These are phyloP conservation scores for Roridomyces roridus DNA, from an alignment of 768 basidiomycete genomes.

Conservation along the genomic window DNA sequence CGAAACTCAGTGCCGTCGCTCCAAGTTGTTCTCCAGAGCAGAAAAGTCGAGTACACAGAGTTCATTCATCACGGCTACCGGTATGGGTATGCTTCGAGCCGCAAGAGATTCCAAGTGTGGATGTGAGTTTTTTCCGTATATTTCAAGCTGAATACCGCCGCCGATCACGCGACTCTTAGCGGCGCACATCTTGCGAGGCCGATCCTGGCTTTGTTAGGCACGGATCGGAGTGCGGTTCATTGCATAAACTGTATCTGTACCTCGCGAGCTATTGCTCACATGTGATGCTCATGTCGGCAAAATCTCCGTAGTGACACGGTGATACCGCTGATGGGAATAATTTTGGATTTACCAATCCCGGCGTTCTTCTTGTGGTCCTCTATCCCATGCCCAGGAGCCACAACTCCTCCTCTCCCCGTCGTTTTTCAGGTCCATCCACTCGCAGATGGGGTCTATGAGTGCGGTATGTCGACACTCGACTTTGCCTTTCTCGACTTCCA, in stretches of 20 bases:
- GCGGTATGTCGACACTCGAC: slow-evolving; percentile 9
- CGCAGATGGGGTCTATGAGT: slow-evolving; percentile 13
- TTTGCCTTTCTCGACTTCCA: too few relatives aligned
- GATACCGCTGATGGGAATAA: neutral
- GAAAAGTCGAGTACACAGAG: too few relatives aligned
- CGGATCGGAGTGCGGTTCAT: slow-evolving; percentile 6
- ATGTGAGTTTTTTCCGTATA: neutral
- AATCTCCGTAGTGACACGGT: too few relatives aligned
- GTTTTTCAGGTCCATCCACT: neutral
- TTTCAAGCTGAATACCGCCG: slow-evolving; percentile 14
- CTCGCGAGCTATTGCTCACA: too few relatives aligned
- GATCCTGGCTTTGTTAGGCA: slow-evolving; percentile 11
- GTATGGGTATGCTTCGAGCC: too few relatives aligned
- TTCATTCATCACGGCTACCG: too few relatives aligned
- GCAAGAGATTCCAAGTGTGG: too few relatives aligned
- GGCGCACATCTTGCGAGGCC: slow-evolving; percentile 7
- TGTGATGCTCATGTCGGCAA: too few relatives aligned
- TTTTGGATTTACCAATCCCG: neutral
- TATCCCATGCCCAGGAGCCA: slow-evolving; percentile 8
- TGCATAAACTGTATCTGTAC: too few relatives aligned
- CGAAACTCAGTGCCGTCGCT: too few relatives aligned
- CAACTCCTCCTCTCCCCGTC: neutral
- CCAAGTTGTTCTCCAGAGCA: too few relatives aligned
- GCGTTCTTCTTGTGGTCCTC: neutral
- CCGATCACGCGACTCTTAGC: slow-evolving; percentile 2